Conservation (phyloP, 768 basidiomycete genomes). For the Chalciporus piperatus region DNA sequence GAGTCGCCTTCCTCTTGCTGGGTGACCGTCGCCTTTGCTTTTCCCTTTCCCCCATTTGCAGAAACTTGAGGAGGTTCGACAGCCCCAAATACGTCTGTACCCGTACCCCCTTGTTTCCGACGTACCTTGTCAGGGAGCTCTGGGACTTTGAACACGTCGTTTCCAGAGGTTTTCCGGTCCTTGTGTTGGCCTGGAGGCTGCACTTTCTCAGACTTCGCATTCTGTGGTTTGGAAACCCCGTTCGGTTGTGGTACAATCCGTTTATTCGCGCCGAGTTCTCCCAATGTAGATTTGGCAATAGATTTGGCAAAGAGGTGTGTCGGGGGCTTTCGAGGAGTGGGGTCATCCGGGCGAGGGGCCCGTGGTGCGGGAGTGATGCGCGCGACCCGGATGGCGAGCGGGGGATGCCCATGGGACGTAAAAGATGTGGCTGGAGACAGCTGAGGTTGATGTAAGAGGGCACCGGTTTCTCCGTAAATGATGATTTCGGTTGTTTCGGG, state of each 20-base stretch:
- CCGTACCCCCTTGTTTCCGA: slow-evolving; percentile 16
- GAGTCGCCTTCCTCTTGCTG: slow-evolving; percentile 27
- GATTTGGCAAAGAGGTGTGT: slow-evolving; percentile 18
- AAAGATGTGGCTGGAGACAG: slow-evolving; percentile 17
- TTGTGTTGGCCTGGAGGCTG: slow-evolving; percentile 8
- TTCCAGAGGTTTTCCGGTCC: slow-evolving; percentile 9
- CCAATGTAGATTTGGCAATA: slow-evolving; percentile 5
- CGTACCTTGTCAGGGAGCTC: slow-evolving; percentile 36
- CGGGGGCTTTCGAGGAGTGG: slow-evolving; percentile 71
- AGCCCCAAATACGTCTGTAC: slow-evolving; percentile 32
- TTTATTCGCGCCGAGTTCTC: slow-evolving; percentile 19
- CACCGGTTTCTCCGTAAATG: slow-evolving; percentile 42
- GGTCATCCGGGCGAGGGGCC: slow-evolving; percentile 70
- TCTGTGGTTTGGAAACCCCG: background rate
- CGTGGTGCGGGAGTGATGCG: slow-evolving; percentile 48
- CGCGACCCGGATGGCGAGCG: slow-evolving; percentile 48
- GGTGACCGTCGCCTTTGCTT: slow-evolving; percentile 32
- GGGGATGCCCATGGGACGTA: slow-evolving; percentile 19
- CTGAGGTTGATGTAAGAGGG: slow-evolving; percentile 9
- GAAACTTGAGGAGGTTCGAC: slow-evolving; percentile 14
- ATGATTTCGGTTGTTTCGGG: slow-evolving; percentile 68
- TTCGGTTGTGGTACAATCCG: slow-evolving; percentile 19
- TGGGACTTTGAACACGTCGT: slow-evolving; percentile 45
- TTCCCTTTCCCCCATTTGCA: slow-evolving; percentile 34
- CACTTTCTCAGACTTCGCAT: slow-evolving; percentile 1